Percentiles rank a stretch among this genome's conserved stretches.
phyloP scores from a whole-genome alignment of 2,329 filamentous ascomycete species.

The Ophidiomyces ophidiicola region DNA sequence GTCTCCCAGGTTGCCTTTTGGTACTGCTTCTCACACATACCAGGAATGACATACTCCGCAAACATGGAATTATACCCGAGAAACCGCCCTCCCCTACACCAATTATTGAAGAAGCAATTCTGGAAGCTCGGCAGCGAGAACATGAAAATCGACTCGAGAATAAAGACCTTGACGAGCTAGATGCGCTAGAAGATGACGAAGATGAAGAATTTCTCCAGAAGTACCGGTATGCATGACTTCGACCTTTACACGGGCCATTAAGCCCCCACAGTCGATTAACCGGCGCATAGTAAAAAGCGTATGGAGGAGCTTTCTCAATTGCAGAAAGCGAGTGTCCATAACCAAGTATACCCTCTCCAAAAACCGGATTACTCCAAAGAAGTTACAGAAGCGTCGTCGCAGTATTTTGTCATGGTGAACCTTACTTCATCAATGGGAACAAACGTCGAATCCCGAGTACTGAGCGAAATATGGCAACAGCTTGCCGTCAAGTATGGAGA shows the following conservation, averaged over 20 bases:
- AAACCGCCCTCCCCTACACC: slow-evolving; percentile 92
- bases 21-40: slow-evolving; percentile 15
- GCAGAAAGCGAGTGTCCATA: slow-evolving; percentile 66
- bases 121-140: slow-evolving; percentile 68
- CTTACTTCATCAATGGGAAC: slow-evolving; percentile 64
- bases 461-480: slow-evolving; percentile 76
- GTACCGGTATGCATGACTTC: slow-evolving; percentile 48
- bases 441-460: slow-evolving; percentile 71
- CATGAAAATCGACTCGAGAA: slow-evolving; percentile 88
- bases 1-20: slow-evolving; percentile 6
- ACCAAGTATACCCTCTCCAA: slow-evolving; percentile 82
- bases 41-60: slow-evolving; percentile 97
- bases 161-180: slow-evolving; percentile 86
- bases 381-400: slow-evolving; percentile 77
- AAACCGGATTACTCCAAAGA: slow-evolving; percentile 88
- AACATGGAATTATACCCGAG: slow-evolving; percentile 94
- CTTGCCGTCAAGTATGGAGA: slow-evolving; percentile 79
- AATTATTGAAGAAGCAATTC: slow-evolving; percentile 86
- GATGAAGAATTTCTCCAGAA: slow-evolving; percentile 82
- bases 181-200: slow-evolving; percentile 87
- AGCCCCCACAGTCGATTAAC: not conserved
- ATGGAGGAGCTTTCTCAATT: slow-evolving; percentile 68
- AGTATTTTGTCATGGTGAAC: slow-evolving; percentile 59
- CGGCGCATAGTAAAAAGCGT: slow-evolving; percentile 52
- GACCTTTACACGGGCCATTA: not conserved